These are phyloP conservation scores for Bryoglossum gracile DNA, from an alignment of 495 filamentous ascomycete species.

Conservation along the genomic window DNA sequence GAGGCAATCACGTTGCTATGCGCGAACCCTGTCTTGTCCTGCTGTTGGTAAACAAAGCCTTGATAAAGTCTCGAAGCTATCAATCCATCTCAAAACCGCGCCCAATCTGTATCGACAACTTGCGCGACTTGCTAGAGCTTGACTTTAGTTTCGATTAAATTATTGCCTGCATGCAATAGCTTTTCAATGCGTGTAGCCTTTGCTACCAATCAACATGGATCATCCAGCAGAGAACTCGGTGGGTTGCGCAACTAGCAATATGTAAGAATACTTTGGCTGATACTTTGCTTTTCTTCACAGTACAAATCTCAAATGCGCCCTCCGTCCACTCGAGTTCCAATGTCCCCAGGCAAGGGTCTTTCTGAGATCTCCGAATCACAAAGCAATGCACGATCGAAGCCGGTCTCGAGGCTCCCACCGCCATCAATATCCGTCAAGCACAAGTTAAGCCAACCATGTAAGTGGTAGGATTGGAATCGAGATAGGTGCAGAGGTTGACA, in stretches of 20 bases:
- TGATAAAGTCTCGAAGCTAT: too few species aligned
- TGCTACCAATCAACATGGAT: conserved; percentile 20
- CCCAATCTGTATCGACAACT: neutral
- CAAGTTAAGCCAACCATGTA: conserved; percentile 21
- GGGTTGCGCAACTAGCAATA: neutral
- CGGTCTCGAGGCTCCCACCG: conserved; percentile 41
- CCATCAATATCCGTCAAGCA: conserved; percentile 33
- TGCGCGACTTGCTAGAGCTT: too few species aligned
- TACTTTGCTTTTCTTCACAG: conserved; percentile 12
- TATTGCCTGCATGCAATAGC: conserved; percentile 16
- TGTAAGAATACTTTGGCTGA: neutral
- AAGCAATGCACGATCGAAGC: conserved; percentile 57
- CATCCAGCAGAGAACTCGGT: conserved; percentile 21
- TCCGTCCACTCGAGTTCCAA: conserved; percentile 23
- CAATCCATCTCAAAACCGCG: too few species aligned
- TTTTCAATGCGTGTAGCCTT: conserved; percentile 15
- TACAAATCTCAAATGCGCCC: conserved; percentile 18
- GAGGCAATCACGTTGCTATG: neutral
- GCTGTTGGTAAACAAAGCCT: too few species aligned
- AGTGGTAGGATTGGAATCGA: neutral
- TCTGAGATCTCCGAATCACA: conserved; percentile 57
- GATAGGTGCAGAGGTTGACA: neutral
- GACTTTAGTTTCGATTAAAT: too few species aligned
- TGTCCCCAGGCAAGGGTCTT: conserved; percentile 31
- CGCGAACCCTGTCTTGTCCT: too few species aligned